Conservation (phyloP, 73 alveolate genomes). For the Paramecium biaurelia region DNA sequence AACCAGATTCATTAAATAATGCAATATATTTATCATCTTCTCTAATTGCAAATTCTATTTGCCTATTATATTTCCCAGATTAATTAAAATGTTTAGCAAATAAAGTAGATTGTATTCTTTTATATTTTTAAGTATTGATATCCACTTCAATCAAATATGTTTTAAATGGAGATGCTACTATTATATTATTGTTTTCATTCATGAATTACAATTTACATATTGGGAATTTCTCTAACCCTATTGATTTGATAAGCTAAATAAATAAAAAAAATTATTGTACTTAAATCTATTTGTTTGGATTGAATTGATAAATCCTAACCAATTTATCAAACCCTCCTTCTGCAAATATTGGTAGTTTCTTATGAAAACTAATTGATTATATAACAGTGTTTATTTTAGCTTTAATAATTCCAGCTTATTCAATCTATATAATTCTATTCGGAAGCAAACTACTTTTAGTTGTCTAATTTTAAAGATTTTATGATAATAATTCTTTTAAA, state of each 20-base stretch:
- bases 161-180: neutral
- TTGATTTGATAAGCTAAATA: neutral
- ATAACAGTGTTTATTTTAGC: neutral
- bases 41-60: slow-evolving; percentile 48
- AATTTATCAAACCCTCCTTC: slow-evolving; percentile 37
- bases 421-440: slow-evolving; percentile 37
- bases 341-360: slow-evolving; percentile 39
- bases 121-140: neutral
- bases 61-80: slow-evolving; percentile 36
- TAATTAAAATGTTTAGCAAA: neutral
- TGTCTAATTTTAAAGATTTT: neutral
- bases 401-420: slow-evolving; percentile 38
- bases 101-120: neutral
- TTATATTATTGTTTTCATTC: neutral
- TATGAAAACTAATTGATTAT: slow-evolving; percentile 1
- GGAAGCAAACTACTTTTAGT: neutral
- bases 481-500: slow-evolving; percentile 34
- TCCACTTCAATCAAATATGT: neutral
- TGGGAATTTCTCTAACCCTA: slow-evolving; percentile 2
- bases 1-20: slow-evolving; percentile 58
- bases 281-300: slow-evolving; percentile 20
- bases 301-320: neutral
- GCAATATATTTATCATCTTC: slow-evolving; percentile 56
- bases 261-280: neutral
- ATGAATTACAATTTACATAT: neutral